These are phyloP conservation scores for Dendrobium catenatum DNA, from an alignment of 106 monocot species.

Conservation along the genomic window DNA sequence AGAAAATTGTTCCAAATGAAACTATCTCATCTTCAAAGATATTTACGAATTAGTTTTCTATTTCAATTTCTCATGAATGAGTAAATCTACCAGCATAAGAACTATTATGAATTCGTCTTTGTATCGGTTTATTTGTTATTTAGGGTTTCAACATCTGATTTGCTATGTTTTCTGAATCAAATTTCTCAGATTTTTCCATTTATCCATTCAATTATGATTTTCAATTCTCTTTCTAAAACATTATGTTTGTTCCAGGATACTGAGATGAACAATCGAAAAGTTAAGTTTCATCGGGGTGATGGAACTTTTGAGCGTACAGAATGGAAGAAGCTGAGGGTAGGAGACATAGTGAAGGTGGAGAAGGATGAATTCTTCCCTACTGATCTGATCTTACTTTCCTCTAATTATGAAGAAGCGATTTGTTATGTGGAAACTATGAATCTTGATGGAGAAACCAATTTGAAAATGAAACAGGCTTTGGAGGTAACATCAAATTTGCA, in stretches of 20 bases:
- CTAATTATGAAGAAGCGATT: conserved; percentile 81
- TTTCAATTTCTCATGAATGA: not conserved
- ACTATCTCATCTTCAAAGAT: no score
- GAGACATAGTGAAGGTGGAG: conserved; percentile 83
- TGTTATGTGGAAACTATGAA: conserved; percentile 99
- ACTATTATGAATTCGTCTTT: no score
- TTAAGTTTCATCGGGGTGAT: conserved; percentile 47
- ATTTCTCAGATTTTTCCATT: not conserved
- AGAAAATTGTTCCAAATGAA: no score
- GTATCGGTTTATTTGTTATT: no score
- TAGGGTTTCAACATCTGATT: not conserved
- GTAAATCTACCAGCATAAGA: not conserved
- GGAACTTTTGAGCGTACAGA: conserved; percentile 48
- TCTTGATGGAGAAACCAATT: conserved; percentile 89
- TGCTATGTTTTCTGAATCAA: not conserved
- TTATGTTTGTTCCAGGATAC: conserved; percentile 47
- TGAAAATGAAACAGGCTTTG: conserved; percentile 77
- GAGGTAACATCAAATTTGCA: conserved; percentile 63
- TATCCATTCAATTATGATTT: not conserved
- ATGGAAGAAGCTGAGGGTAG: conserved; percentile 76
- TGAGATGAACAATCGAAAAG: conserved; percentile 74
- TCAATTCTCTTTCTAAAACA: not conserved
- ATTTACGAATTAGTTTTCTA: not conserved
- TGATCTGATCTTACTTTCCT: conserved; percentile 76
- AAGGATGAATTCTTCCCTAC: conserved; percentile 90